Evolutionary conservation across 73 alveolate species (phyloP).

Genomic region (Stentor coeruleus): DNA sequence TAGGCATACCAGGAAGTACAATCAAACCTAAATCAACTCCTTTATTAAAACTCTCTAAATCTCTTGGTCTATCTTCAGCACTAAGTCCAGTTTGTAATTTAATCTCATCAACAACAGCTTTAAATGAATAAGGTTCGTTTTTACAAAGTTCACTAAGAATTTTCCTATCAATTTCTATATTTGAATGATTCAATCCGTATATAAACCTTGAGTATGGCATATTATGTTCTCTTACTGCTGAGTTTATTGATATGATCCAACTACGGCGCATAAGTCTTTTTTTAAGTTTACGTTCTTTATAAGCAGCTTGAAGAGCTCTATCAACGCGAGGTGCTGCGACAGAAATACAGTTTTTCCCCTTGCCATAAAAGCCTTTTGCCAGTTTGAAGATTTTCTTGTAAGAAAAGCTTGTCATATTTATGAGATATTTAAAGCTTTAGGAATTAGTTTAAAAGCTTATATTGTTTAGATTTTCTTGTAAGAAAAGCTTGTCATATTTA

Average conservation of each 20-base stretch:
- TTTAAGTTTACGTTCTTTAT: conserved; percentile 65
- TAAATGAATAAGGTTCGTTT: conserved; percentile 76
- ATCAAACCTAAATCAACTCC: not conserved
- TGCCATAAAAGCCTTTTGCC: conserved; percentile 77
- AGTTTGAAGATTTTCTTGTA: conserved; percentile 30
- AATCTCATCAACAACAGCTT: conserved; percentile 73
- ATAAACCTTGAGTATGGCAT: conserved; percentile 61
- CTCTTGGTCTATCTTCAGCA: not conserved
- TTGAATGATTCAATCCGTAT: conserved; percentile 65
- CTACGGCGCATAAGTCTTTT: conserved; percentile 39
- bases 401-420: not conserved
- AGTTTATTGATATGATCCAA: conserved; percentile 71
- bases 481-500: not conserved
- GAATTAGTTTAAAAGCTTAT: too few species aligned
- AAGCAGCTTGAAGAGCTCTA: conserved; percentile 58
- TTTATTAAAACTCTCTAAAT: not conserved
- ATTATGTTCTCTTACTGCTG: conserved; percentile 76
- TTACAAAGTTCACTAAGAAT: conserved; percentile 66
- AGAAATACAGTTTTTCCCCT: conserved; percentile 59
- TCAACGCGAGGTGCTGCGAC: conserved; percentile 62
- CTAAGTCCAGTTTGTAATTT: conserved; percentile 33
- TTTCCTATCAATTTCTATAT: conserved; percentile 66
- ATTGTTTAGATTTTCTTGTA: conserved; percentile 26
- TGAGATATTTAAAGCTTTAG: not conserved
- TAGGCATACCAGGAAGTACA: not conserved